Percentiles rank a stretch among this genome's conserved stretches.
These are phyloP conservation scores for Parachaetomium inaequale DNA, from an alignment of 495 filamentous ascomycete species.

Conservation along the genomic window DNA sequence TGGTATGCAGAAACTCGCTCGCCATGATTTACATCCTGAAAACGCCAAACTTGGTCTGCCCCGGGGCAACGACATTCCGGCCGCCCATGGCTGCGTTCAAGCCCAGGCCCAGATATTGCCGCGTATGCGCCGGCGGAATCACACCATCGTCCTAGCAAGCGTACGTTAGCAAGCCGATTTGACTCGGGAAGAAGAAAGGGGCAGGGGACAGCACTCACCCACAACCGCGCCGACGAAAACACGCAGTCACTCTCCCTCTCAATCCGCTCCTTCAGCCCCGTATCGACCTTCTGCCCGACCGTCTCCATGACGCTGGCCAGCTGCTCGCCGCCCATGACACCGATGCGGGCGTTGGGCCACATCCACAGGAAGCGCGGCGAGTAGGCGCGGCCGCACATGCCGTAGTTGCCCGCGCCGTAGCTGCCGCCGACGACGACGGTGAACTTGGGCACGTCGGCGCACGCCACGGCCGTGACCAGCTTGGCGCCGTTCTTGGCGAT, in stretches of 20 bases:
- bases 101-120: conserved; percentile 76
- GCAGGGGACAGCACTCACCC: conserved; percentile 52
- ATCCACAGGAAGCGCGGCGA: conserved; percentile 88
- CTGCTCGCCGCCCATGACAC: conserved; percentile 95
- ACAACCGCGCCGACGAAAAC: conserved; percentile 83
- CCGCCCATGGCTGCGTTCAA: conserved; percentile 74
- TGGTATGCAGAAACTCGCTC: conserved; percentile 3
- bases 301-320: conserved; percentile 90
- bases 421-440: conserved; percentile 90
- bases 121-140: conserved; percentile 84
- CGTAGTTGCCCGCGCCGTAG: conserved; percentile 73
- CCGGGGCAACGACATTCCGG: conserved; percentile 52
- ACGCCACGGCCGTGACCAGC: conserved; percentile 92
- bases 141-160: conserved; percentile 73
- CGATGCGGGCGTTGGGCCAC: conserved; percentile 95
- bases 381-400: conserved; percentile 89
- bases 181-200: background rate
- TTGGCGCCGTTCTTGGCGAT: conserved; percentile 99
- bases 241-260: conserved; percentile 86
- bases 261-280: conserved; percentile 76
- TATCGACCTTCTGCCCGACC: conserved; percentile 80
- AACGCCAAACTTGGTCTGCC: conserved; percentile 80
- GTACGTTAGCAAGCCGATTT: conserved; percentile 25
- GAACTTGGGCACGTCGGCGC: conserved; percentile 94
- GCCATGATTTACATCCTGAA: conserved; percentile 76